Conservation (phyloP, 345 rosid species). For the Salix viminalis region DNA sequence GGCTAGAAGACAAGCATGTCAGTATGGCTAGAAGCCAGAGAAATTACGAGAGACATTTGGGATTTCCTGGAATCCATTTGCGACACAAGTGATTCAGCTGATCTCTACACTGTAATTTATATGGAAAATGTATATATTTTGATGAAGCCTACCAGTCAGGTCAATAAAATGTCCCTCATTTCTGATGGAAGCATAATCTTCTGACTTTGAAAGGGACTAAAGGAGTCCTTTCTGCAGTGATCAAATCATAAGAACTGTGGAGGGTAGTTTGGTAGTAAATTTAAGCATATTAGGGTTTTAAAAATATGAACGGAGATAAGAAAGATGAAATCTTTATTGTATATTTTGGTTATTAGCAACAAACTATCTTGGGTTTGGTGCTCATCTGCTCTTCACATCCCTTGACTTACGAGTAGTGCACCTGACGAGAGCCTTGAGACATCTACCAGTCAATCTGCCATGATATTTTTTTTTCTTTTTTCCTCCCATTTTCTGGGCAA, state of each 20-base stretch:
- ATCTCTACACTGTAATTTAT: slow-evolving; percentile 14
- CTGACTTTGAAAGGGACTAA: neutral
- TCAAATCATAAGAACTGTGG: neutral
- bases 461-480: neutral
- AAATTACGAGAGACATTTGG: slow-evolving; percentile 5
- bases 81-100: neutral
- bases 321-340: neutral
- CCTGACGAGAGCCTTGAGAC: neutral
- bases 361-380: slow-evolving; percentile 9
- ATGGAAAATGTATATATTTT: neutral
- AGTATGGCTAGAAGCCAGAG: slow-evolving; percentile 29
- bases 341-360: neutral
- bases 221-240: neutral
- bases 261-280: slow-evolving; percentile 13
- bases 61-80: slow-evolving; percentile 28
- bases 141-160: slow-evolving; percentile 47
- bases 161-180: neutral
- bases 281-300: too few relatives aligned
- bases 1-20: slow-evolving; percentile 21
- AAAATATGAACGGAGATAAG: neutral
- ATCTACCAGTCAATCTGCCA: slow-evolving; percentile 27
- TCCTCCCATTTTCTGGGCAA: neutral
- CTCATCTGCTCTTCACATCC: slow-evolving; percentile 20
- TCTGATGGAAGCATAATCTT: neutral
- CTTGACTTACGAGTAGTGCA: slow-evolving; percentile 16